A percentile compares a stretch with the other conserved stretches of the same genome.
Evolutionary conservation across 495 filamentous ascomycete genomes (phyloP).

Genomic region (Aspergillus panamensis): DNA sequence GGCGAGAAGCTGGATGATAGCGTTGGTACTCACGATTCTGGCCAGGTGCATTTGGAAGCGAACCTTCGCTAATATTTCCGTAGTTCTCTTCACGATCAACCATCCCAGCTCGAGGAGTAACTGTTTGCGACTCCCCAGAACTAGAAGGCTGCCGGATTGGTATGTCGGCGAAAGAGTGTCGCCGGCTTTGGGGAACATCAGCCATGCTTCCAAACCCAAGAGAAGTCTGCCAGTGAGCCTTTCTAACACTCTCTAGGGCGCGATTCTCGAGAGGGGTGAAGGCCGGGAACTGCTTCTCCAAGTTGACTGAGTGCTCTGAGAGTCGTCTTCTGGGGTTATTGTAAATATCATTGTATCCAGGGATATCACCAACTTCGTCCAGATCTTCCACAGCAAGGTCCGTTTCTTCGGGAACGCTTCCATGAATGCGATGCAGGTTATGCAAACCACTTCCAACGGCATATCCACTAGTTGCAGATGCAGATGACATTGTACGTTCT

Average conservation of each 20-base stretch:
- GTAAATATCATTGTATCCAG: constrained; percentile 43
- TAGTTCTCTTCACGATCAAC: constrained; percentile 41
- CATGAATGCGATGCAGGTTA: constrained; percentile 58
- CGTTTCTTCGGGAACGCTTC: constrained; percentile 63
- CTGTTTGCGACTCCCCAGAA: constrained; percentile 45
- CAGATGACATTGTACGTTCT: constrained; percentile 56
- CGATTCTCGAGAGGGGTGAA: constrained; percentile 63
- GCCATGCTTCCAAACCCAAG: constrained; percentile 69
- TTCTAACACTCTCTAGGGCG: constrained; percentile 73
- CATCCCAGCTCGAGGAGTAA: constrained; percentile 28
- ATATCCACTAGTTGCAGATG: constrained; percentile 39
- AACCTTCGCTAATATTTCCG: constrained; percentile 32
- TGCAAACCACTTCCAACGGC: constrained; percentile 50
- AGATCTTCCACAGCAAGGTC: constrained; percentile 69
- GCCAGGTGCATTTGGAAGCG: constrained; percentile 31
- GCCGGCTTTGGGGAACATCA: constrained; percentile 78
- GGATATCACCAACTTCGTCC: constrained; percentile 60
- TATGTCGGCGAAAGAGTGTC: constrained; percentile 95
- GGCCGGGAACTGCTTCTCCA: constrained; percentile 52
- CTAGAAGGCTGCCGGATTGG: constrained; percentile 67
- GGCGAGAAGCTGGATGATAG: constrained; percentile 32
- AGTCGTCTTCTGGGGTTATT: constrained; percentile 51
- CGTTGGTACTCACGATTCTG: constrained; percentile 45
- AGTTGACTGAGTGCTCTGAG: constrained; percentile 58
- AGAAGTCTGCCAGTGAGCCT: constrained; percentile 83